Evolutionary conservation across 2,329 filamentous ascomycete species (phyloP), one percentile per base, ranked within the genome.

Genomic region (Xylariaceae sp.): DNA sequence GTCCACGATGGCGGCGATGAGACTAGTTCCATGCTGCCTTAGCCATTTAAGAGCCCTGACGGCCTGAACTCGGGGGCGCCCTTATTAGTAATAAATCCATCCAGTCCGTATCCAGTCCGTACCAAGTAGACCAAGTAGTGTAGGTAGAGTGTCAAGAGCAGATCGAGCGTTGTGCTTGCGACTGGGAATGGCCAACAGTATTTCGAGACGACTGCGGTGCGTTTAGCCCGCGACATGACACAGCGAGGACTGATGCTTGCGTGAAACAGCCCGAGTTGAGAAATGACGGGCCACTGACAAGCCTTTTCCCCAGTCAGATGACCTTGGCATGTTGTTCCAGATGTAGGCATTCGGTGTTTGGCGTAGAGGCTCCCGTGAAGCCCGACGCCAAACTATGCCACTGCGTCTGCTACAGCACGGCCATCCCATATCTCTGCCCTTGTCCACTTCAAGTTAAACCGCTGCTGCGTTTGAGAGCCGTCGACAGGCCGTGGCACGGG

Each of bases 201-300:
- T 53, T 56, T 55, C 59, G 37, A 55, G 57, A 65, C 61, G 54
- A 64, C 58, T 53, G 54, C 60, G 56, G 62, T 56, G 58, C 50
- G 42, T 51, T 48, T 47, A 30, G 40, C 19, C 41, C 21, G 43
- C 34, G 5, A 16, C 22, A 36, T 50, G 51, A 49, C 51, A 59
- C 58, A 60, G 15, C 58, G 55, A 59, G 55, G 54, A 46, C 51
- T 50, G 47, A 58, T 54, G 54, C 47, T 47, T 49, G 47, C 41
- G 52, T 50, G 29, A 37, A 47, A 36, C 40, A 13, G 32, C 47
- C 21, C 32, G 3, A 19, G 21, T 43, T 42, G 41, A 45, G 32
- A 37, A 39, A 44, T 43, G 41, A 43, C 41, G 41, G 22, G 41
- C 40, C 19, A 48, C 42, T 29, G 46, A 26, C 46, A 30, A 39